phyloP scores from a whole-genome alignment of 1,284 basidiomycete species.

The Tilletia caries region DNA sequence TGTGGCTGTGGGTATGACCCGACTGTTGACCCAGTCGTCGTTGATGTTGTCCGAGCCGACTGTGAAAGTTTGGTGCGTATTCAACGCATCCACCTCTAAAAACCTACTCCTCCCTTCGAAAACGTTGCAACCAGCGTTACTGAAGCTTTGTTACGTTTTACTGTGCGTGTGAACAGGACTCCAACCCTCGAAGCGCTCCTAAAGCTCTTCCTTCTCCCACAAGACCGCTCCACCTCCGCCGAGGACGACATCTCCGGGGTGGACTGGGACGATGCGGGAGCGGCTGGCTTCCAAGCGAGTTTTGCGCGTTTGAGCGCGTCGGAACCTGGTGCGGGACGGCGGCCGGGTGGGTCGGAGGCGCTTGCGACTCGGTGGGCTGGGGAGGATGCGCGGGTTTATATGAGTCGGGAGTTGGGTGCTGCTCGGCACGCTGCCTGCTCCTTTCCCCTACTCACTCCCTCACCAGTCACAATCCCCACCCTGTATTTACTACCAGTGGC shows the following conservation, averaged over 20 bases:
- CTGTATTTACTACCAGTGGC: too few relatives aligned
- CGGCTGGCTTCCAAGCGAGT: conserved; percentile 84
- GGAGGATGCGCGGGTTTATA: not conserved
- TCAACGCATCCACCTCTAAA: too few relatives aligned
- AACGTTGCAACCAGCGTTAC: too few relatives aligned
- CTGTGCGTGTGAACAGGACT: not conserved
- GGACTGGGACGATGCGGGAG: conserved; percentile 81
- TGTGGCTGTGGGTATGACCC: conserved; percentile 75
- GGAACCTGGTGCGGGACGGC: not conserved
- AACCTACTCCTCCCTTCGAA: too few relatives aligned
- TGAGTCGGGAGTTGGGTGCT: conserved; percentile 7
- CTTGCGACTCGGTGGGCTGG: not conserved
- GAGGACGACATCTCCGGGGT: conserved; percentile 59
- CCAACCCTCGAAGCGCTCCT: conserved; percentile 60
- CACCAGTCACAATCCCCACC: too few relatives aligned
- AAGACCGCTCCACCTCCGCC: conserved; percentile 67
- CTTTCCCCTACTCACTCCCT: too few relatives aligned
- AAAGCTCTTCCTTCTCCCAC: conserved; percentile 71
- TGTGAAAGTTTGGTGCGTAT: conserved; percentile 67
- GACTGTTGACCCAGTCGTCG: conserved; percentile 70
- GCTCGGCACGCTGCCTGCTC: too few relatives aligned
- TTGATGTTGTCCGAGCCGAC: conserved; percentile 67
- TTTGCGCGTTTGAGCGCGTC: conserved; percentile 87
- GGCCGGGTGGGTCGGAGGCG: not conserved
- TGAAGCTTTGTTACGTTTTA: too few relatives aligned